Percentiles rank a stretch among this genome's conserved stretches.
These are phyloP conservation scores for Fusarium redolens DNA, from an alignment of 2,329 filamentous ascomycete genomes.

Conservation along the genomic window DNA sequence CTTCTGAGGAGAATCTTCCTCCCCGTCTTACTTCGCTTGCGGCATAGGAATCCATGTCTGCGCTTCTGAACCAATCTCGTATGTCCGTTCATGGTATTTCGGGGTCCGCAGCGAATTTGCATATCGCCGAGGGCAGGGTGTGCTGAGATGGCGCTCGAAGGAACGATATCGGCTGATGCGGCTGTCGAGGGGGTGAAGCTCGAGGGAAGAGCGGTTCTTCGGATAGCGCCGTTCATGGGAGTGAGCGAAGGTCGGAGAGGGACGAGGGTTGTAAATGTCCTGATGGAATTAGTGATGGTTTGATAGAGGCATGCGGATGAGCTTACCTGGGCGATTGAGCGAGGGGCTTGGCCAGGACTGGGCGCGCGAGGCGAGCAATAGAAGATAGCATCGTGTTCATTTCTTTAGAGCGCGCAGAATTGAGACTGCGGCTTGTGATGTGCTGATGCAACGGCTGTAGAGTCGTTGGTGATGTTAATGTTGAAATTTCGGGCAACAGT, in stretches of 20 bases:
- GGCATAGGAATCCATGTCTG: conserved; percentile 66
- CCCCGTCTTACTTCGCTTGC: conserved; percentile 62
- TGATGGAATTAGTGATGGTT: conserved; percentile 39
- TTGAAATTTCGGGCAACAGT: conserved; percentile 45
- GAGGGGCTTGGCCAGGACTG: conserved; percentile 41
- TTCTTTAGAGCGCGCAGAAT: conserved; percentile 10
- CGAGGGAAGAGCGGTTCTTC: conserved; percentile 45
- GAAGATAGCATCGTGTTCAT: conserved; percentile 46
- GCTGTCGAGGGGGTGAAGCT: conserved; percentile 47
- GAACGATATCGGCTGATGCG: conserved; percentile 58
- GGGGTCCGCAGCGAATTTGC: conserved; percentile 69
- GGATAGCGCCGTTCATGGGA: conserved; percentile 48
- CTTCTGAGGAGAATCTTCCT: conserved; percentile 64
- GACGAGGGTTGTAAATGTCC: conserved; percentile 62
- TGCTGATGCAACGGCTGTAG: conserved; percentile 18
- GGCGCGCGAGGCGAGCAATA: conserved; percentile 48
- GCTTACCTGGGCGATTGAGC: conserved; percentile 42
- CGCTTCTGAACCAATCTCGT: conserved; percentile 69
- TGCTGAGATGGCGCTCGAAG: conserved; percentile 58
- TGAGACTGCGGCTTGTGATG: conserved; percentile 29
- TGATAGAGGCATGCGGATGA: neutral
- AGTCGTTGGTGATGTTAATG: conserved; percentile 36
- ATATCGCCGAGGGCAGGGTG: conserved; percentile 63
- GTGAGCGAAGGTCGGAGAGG: conserved; percentile 61
- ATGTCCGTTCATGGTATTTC: conserved; percentile 66